Conservation (phyloP, 176 grass and related monocot species). For the Zea mays region DNA sequence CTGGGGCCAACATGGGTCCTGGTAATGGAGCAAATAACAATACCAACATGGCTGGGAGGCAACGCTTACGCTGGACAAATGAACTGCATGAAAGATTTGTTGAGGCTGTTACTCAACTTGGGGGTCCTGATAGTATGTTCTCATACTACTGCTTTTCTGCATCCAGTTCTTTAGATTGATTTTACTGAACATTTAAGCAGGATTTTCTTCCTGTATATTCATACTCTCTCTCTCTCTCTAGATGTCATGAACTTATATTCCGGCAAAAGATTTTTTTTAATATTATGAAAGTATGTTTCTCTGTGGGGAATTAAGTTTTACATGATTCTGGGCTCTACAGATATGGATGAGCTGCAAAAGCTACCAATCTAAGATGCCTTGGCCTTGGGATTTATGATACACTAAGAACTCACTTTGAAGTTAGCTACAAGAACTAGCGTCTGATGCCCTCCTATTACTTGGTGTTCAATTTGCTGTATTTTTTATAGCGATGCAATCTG, state of each 20-base stretch:
- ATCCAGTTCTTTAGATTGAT: conserved; percentile 23
- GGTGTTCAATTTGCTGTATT: neutral
- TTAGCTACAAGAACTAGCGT: neutral
- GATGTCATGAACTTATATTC: neutral
- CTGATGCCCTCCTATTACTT: conserved; percentile 7
- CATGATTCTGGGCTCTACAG: neutral
- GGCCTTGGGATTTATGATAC: conserved; percentile 1
- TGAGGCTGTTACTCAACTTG: conserved; percentile 89
- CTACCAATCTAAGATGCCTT: neutral
- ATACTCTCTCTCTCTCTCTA: neutral
- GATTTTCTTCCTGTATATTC: neutral
- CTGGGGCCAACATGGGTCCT: conserved; percentile 47
- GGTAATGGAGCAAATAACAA: conserved; percentile 53
- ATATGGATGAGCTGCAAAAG: conserved; percentile 12
- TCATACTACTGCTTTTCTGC: neutral
- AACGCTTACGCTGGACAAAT: conserved; percentile 93
- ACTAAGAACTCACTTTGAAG: neutral
- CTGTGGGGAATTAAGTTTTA: neutral
- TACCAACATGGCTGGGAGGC: conserved; percentile 57
- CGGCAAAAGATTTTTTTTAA: no score
- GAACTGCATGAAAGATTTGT: conserved; percentile 95
- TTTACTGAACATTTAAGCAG: conserved; percentile 12
- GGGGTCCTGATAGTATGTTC: conserved; percentile 91
- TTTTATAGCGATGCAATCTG: neutral
- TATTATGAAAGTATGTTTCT: neutral